Conservation (phyloP, 768 basidiomycete species). For the Clitopilus hobsonii region DNA sequence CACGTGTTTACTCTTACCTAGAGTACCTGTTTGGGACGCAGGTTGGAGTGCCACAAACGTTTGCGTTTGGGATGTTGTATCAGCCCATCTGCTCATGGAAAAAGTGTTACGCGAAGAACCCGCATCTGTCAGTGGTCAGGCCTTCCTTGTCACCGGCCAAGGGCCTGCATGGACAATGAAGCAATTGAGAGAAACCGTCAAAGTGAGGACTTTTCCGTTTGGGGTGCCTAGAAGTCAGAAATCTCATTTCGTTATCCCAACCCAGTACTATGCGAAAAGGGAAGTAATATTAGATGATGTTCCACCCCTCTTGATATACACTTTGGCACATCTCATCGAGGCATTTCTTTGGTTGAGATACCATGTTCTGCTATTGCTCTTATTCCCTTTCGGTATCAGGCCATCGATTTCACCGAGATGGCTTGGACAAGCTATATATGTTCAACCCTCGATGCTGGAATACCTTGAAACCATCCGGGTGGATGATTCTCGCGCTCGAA, state of each 20-base stretch:
- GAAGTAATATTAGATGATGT: conserved; percentile 20
- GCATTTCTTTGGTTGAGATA: conserved; percentile 25
- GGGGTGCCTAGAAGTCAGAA: not conserved
- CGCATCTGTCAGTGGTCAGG: conserved; percentile 22
- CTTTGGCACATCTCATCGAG: conserved; percentile 26
- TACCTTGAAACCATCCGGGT: conserved; percentile 24
- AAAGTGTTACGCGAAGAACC: conserved; percentile 21
- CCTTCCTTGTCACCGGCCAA: conserved; percentile 28
- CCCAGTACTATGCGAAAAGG: conserved; percentile 24
- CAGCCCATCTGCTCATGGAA: conserved; percentile 27
- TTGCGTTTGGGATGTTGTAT: conserved; percentile 30
- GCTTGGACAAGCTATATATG: conserved; percentile 23
- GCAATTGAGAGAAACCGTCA: conserved; percentile 22
- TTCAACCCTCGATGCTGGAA: conserved; percentile 26
- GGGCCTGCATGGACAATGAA: conserved; percentile 25
- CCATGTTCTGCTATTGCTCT: conserved; percentile 9
- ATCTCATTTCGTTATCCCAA: not conserved
- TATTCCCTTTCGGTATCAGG: conserved; percentile 14
- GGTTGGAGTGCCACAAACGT: conserved; percentile 22
- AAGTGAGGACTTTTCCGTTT: conserved; percentile 14
- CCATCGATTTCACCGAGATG: conserved; percentile 22
- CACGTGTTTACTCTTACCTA: conserved; percentile 24
- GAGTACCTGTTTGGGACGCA: conserved; percentile 25
- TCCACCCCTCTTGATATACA: conserved; percentile 22
- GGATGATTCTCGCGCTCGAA: conserved; percentile 28